Percentiles rank a stretch among this genome's conserved stretches.
Evolutionary conservation across 2,329 filamentous ascomycete species (phyloP).

Genomic region (Pseudocercospora musae): DNA sequence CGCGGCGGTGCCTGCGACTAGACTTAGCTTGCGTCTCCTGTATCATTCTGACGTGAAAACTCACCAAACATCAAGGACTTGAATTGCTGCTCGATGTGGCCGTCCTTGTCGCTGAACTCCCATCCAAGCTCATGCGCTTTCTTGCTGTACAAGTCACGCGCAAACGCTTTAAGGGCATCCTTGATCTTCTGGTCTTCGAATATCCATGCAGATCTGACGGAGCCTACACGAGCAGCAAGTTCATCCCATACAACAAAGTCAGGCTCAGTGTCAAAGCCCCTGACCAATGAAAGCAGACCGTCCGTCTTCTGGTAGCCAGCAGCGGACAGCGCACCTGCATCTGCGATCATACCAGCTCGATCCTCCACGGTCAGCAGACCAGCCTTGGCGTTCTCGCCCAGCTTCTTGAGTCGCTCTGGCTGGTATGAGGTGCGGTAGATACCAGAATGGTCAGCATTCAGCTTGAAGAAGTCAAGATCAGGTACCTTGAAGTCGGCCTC

Average conservation of each 20-base stretch:
- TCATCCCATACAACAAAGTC: constrained; percentile 97
- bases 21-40: neutral
- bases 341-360: constrained; percentile 83
- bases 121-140: constrained; percentile 87
- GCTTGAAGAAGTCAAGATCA: constrained; percentile 86
- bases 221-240: constrained; percentile 72
- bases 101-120: constrained; percentile 79
- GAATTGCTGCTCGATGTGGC: constrained; percentile 89
- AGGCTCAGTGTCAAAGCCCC: constrained; percentile 75
- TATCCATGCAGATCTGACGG: constrained; percentile 81
- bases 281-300: constrained; percentile 77
- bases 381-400: constrained; percentile 79
- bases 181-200: constrained; percentile 74
- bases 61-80: constrained; percentile 86
- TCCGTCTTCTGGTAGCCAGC: constrained; percentile 94
- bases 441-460: constrained; percentile 91
- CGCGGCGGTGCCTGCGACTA: constrained; percentile 54
- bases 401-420: constrained; percentile 77
- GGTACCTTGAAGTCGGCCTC: constrained; percentile 75
- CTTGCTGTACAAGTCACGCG: constrained; percentile 69
- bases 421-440: constrained; percentile 89
- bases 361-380: constrained; percentile 83
- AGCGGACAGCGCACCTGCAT: constrained; percentile 82
- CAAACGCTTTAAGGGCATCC: constrained; percentile 78
- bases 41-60: neutral